A percentile compares a stretch with the other conserved stretches of the same genome.
Conservation (phyloP, 768 basidiomycete genomes). For the Heimioporus sp. region DNA sequence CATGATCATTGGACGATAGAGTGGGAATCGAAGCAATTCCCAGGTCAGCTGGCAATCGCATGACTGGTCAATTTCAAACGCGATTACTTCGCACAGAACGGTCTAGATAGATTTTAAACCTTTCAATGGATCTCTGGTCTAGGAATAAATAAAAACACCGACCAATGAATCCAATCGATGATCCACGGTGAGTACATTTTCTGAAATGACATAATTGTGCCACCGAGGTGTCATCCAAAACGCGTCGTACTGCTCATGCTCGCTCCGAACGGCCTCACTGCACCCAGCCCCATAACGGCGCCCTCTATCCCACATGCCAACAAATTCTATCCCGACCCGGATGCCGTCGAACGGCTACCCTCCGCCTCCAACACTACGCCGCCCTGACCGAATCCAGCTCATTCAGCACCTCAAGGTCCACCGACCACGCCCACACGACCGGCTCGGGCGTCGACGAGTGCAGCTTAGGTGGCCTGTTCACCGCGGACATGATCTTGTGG, state of each 20-base stretch:
- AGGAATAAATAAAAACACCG: too few relatives aligned
- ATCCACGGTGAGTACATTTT: too few relatives aligned
- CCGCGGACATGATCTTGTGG: conserved; percentile 80
- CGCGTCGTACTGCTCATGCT: conserved; percentile 12
- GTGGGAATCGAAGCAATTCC: background rate
- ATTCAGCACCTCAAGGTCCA: conserved; percentile 88
- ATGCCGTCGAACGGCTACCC: conserved; percentile 29
- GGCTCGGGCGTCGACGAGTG: conserved; percentile 67
- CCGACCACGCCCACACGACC: conserved; percentile 83
- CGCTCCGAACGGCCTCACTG: conserved; percentile 28
- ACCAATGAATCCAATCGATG: too few relatives aligned
- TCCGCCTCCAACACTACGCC: conserved; percentile 78
- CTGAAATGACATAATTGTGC: background rate
- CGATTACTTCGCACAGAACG: too few relatives aligned
- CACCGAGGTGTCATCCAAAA: conserved; percentile 1
- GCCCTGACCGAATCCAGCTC: conserved; percentile 83
- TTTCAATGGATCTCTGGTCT: too few relatives aligned
- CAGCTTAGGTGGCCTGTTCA: conserved; percentile 90
- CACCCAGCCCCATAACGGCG: conserved; percentile 34
- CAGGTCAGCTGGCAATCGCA: too few relatives aligned
- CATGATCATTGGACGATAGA: background rate
- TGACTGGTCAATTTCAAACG: too few relatives aligned
- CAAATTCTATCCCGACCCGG: conserved; percentile 32
- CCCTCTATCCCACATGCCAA: conserved; percentile 46
- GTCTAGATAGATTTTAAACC: too few relatives aligned